Conservation (phyloP, 2,329 filamentous ascomycete genomes). For the Alternaria gaisen region DNA sequence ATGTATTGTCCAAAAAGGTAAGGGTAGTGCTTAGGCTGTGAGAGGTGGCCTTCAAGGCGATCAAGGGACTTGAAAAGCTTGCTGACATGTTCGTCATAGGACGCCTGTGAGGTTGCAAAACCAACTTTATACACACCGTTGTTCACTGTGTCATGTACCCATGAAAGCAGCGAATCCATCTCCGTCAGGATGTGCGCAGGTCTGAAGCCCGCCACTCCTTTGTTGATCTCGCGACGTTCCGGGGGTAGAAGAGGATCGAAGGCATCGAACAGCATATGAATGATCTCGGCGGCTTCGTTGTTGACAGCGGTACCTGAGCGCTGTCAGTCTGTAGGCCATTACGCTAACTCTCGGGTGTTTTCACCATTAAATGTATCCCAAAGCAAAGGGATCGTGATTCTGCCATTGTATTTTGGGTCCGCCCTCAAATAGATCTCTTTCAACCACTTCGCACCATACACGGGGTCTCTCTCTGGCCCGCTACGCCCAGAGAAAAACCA, state of each 20-base stretch:
- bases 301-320: conserved; percentile 42
- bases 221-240: conserved; percentile 64
- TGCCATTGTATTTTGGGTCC: conserved; percentile 60
- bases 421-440: conserved; percentile 77
- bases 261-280: conserved; percentile 42
- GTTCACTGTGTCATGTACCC: conserved; percentile 74
- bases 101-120: conserved; percentile 83
- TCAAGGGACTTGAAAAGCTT: conserved; percentile 81
- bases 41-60: conserved; percentile 75
- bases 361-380: conserved; percentile 69
- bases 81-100: conserved; percentile 78
- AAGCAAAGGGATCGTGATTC: conserved; percentile 84
- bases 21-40: conserved; percentile 59
- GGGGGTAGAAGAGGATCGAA: conserved; percentile 45
- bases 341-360: neutral
- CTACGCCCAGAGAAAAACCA: conserved; percentile 45
- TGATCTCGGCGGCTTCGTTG: conserved; percentile 49
- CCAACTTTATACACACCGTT: conserved; percentile 70
- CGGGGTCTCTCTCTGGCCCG: conserved; percentile 40
- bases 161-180: conserved; percentile 81
- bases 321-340: conserved; percentile 14
- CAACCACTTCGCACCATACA: conserved; percentile 43
- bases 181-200: conserved; percentile 66
- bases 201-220: conserved; percentile 69
- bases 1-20: conserved; percentile 76